Percentiles rank a stretch among this genome's conserved stretches.
Evolutionary conservation across 176 grass and related monocot genomes (phyloP).

Genomic region (Dactylis glomerata): DNA sequence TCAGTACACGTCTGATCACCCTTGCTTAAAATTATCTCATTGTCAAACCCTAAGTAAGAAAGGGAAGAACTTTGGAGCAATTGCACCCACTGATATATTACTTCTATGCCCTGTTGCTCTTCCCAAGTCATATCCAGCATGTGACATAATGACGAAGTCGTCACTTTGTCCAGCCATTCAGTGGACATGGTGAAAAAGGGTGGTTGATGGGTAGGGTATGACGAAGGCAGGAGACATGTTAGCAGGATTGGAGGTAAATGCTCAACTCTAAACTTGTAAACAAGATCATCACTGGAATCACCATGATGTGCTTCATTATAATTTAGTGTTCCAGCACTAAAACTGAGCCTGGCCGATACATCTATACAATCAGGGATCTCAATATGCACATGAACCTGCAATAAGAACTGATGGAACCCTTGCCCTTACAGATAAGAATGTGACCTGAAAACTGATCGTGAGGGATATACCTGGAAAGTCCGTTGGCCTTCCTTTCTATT

Average conservation of each 20-base stretch:
- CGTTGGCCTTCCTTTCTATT: conserved; percentile 43
- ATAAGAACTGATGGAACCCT: conserved; percentile 20
- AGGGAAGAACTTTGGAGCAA: conserved; percentile 65
- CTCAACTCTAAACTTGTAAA: conserved; percentile 59
- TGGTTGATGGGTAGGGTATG: conserved; percentile 54
- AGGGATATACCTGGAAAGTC: conserved; percentile 60
- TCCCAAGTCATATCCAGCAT: conserved; percentile 61
- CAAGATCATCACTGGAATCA: conserved; percentile 39
- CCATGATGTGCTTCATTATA: conserved; percentile 23
- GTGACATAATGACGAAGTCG: conserved; percentile 44
- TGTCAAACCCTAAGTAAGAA: conserved; percentile 55
- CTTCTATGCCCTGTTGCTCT: conserved; percentile 49
- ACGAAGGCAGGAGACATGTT: conserved; percentile 51
- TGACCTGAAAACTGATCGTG: background rate
- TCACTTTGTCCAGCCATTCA: conserved; percentile 48
- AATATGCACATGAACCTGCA: conserved; percentile 43
- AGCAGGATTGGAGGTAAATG: conserved; percentile 58
- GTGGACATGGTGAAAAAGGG: conserved; percentile 47
- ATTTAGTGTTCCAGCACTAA: conserved; percentile 36
- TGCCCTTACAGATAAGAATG: background rate
- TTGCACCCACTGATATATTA: conserved; percentile 58
- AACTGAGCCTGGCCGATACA: conserved; percentile 39
- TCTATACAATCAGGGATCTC: conserved; percentile 47
- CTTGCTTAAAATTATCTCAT: conserved; percentile 53
- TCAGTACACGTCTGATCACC: background rate